Evolutionary conservation across 768 basidiomycete species (phyloP).

Genomic region (Podaxis sp.): DNA sequence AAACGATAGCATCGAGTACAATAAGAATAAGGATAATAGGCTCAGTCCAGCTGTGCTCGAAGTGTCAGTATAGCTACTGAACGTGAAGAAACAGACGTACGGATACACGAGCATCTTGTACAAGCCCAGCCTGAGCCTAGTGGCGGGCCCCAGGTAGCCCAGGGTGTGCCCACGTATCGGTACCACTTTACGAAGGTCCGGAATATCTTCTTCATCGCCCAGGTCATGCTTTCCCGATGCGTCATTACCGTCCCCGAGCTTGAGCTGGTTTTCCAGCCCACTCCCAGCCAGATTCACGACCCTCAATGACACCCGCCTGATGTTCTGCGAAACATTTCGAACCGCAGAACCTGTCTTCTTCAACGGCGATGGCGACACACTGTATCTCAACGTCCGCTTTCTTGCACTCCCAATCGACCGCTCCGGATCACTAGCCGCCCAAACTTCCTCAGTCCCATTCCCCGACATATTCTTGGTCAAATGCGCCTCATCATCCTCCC

Average conservation of each 20-base stretch:
- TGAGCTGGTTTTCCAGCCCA: slow-evolving; percentile 58
- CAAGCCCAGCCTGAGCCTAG: slow-evolving; percentile 58
- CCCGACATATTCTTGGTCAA: slow-evolving; percentile 55
- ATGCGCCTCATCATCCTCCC: slow-evolving; percentile 59
- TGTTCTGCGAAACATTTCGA: slow-evolving; percentile 52
- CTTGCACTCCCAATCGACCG: slow-evolving; percentile 20
- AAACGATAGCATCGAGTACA: slow-evolving; percentile 75
- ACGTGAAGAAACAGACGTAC: slow-evolving; percentile 46
- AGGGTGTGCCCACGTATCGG: slow-evolving; percentile 79
- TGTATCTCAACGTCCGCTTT: slow-evolving; percentile 52
- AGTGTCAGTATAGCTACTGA: background rate
- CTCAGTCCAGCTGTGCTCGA: slow-evolving; percentile 74
- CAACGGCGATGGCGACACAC: slow-evolving; percentile 54
- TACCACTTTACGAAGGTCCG: slow-evolving; percentile 39
- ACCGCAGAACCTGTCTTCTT: slow-evolving; percentile 62
- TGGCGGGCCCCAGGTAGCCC: slow-evolving; percentile 72
- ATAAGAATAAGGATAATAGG: slow-evolving; percentile 82
- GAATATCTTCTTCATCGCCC: slow-evolving; percentile 36
- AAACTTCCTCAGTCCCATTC: slow-evolving; percentile 28
- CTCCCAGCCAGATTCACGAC: slow-evolving; percentile 75
- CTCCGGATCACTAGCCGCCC: slow-evolving; percentile 49
- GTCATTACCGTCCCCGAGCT: slow-evolving; percentile 35
- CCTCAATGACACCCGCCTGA: slow-evolving; percentile 68
- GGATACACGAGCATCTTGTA: slow-evolving; percentile 68
- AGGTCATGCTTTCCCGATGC: slow-evolving; percentile 29